A percentile compares a stretch with the other conserved stretches of the same genome.
Evolutionary conservation across 1,284 basidiomycete genomes (phyloP).

Genomic region (Sanghuangporus baumii): DNA sequence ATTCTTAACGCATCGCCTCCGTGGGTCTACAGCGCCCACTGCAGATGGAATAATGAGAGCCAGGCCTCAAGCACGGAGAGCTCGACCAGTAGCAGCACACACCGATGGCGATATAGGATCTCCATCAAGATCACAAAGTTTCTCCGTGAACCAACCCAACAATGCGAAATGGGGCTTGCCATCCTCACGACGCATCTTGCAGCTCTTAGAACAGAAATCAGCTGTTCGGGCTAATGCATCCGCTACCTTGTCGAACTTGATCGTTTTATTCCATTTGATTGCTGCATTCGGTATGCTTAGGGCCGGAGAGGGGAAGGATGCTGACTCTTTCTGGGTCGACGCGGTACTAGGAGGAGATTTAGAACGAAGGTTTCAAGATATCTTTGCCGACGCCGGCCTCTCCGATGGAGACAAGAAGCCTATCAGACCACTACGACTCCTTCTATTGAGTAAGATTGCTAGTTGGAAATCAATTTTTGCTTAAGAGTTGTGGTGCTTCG

Average conservation of each 20-base stretch:
- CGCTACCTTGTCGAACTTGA: slow-evolving; percentile 7
- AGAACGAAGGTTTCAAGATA: slow-evolving; percentile 28
- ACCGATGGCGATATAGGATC: background rate
- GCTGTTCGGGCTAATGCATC: background rate
- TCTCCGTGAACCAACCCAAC: background rate
- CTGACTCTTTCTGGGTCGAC: slow-evolving; percentile 42
- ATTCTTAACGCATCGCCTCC: slow-evolving; percentile 8
- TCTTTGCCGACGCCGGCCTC: slow-evolving; percentile 22
- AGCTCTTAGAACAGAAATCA: background rate
- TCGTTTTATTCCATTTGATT: slow-evolving; percentile 44
- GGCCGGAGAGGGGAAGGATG: slow-evolving; percentile 25
- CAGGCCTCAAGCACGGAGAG: slow-evolving; percentile 12
- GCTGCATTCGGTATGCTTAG: slow-evolving; percentile 42
- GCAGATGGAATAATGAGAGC: background rate
- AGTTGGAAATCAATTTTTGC: background rate
- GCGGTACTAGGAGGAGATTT: slow-evolving; percentile 31
- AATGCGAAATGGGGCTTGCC: slow-evolving; percentile 11
- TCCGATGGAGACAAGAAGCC: slow-evolving; percentile 1
- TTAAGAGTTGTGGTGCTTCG: background rate
- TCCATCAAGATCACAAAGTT: background rate
- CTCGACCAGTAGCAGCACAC: background rate
- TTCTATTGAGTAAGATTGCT: background rate
- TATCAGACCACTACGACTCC: slow-evolving; percentile 7
- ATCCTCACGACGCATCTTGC: background rate
- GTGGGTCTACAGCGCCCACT: background rate